Conservation (phyloP, 2,329 filamentous ascomycete species). For the Metarhizium robertsii region DNA sequence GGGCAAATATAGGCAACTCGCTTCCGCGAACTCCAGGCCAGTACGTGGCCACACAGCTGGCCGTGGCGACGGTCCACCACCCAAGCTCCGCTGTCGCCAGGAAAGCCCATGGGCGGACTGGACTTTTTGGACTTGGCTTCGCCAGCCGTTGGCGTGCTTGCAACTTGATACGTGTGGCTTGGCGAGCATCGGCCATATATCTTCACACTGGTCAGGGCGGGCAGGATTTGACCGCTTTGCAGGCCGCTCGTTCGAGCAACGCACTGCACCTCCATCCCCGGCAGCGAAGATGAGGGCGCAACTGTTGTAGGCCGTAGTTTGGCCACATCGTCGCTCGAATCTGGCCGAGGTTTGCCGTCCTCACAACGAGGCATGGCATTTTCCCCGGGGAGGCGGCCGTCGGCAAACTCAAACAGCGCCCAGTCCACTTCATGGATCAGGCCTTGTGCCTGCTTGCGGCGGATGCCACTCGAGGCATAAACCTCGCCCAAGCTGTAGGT, state of each 20-base stretch:
- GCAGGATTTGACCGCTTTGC: conserved; percentile 68
- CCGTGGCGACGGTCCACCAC: conserved; percentile 74
- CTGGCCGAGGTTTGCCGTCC: conserved; percentile 5
- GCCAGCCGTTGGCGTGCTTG: conserved; percentile 24
- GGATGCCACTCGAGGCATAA: conserved; percentile 83
- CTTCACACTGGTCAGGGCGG: conserved; percentile 74
- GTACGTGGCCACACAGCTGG: conserved; percentile 76
- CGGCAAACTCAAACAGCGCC: conserved; percentile 76
- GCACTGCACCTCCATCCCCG: conserved; percentile 74
- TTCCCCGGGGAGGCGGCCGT: conserved; percentile 58
- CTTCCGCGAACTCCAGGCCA: conserved; percentile 77
- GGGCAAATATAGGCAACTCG: conserved; percentile 86
- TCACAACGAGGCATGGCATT: conserved; percentile 53
- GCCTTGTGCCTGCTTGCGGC: conserved; percentile 61
- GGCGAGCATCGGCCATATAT: conserved; percentile 77
- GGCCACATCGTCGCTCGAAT: conserved; percentile 20
- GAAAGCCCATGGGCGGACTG: conserved; percentile 49
- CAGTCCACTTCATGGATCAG: conserved; percentile 90
- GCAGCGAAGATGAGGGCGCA: conserved; percentile 51
- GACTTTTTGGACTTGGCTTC: conserved; percentile 8
- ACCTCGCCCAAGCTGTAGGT: conserved; percentile 75
- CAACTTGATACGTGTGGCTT: conserved; percentile 59
- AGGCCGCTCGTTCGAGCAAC: conserved; percentile 80
- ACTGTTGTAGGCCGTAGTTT: conserved; percentile 46
- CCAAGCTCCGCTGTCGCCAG: conserved; percentile 91